A percentile compares a stretch with the other conserved stretches of the same genome.
Conservation (phyloP, 2,329 filamentous ascomycete species). For the Pyrenochaeta sp. region DNA sequence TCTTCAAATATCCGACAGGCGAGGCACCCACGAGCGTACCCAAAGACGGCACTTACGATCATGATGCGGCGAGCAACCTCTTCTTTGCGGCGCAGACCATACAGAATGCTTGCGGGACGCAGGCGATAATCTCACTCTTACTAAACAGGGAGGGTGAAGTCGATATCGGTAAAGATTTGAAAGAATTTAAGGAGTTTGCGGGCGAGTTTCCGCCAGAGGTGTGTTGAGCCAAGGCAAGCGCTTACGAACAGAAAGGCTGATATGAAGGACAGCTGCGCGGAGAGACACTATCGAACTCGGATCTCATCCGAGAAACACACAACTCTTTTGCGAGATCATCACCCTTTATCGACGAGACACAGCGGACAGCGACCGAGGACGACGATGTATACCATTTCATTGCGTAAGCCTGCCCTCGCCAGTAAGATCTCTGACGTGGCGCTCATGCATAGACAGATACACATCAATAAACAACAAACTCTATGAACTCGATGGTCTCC, state of each 20-base stretch:
- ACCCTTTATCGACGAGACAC: constrained; percentile 92
- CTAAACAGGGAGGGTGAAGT: constrained; percentile 80
- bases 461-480: constrained; percentile 79
- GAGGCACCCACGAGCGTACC: constrained; percentile 71
- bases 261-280: constrained; percentile 64
- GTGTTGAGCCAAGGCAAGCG: constrained; percentile 22
- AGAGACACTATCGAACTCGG: constrained; percentile 74
- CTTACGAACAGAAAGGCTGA: constrained; percentile 9
- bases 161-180: constrained; percentile 74
- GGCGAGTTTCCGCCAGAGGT: constrained; percentile 75
- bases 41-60: constrained; percentile 83
- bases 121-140: constrained; percentile 89
- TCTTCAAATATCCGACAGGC: constrained; percentile 93
- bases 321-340: constrained; percentile 89
- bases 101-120: constrained; percentile 97
- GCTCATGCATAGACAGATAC: constrained; percentile 60
- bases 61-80: constrained; percentile 74
- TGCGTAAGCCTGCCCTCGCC: constrained; percentile 57
- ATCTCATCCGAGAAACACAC: constrained; percentile 71
- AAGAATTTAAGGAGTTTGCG: constrained; percentile 87
- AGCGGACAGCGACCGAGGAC: constrained; percentile 72
- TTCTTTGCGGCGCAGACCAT: constrained; percentile 99
- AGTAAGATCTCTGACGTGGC: not conserved
- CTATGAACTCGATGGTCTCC: constrained; percentile 95
- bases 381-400: constrained; percentile 99